Evolutionary conservation across 306 rosid genomes (phyloP).

Genomic region (Cicer pinnatifidum): DNA sequence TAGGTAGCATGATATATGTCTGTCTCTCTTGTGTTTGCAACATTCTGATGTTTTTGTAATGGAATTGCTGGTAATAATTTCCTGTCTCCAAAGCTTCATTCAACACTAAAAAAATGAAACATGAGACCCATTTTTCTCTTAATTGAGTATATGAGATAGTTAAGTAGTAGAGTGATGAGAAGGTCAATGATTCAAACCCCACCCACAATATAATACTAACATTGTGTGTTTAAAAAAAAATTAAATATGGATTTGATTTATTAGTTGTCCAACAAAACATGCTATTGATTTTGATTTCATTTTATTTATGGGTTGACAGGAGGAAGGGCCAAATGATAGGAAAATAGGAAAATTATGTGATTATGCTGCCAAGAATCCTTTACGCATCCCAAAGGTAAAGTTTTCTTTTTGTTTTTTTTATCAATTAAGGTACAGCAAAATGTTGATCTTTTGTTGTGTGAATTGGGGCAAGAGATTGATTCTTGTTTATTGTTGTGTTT

Average conservation of each 20-base stretch:
- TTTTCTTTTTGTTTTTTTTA: background rate
- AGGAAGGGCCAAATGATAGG: constrained; percentile 87
- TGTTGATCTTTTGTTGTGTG: background rate
- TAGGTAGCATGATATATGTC: constrained; percentile 19
- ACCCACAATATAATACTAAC: too few species aligned
- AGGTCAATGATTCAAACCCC: too few species aligned
- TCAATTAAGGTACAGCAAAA: too few species aligned
- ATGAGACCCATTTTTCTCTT: background rate
- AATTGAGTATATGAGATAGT: background rate
- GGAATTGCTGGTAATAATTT: constrained; percentile 21
- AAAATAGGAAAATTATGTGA: constrained; percentile 67
- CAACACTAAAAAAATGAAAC: constrained; percentile 16
- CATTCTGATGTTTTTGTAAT: constrained; percentile 1
- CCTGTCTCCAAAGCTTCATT: constrained; percentile 26
- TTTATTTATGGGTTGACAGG: constrained; percentile 57
- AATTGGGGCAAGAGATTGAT: constrained; percentile 7
- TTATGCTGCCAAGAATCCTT: constrained; percentile 71
- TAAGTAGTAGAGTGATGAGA: too few species aligned
- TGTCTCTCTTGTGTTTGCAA: constrained; percentile 6
- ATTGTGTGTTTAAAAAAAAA: too few species aligned
- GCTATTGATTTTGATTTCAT: constrained; percentile 26
- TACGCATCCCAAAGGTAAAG: constrained; percentile 90
- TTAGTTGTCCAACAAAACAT: background rate
- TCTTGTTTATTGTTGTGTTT: constrained; percentile 1
- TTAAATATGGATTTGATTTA: constrained; percentile 11